Evolutionary conservation across 192 early-diverging fungal genomes (phyloP), one percentile per base, ranked within the genome.

Genomic region (Funneliformis mosseae): DNA sequence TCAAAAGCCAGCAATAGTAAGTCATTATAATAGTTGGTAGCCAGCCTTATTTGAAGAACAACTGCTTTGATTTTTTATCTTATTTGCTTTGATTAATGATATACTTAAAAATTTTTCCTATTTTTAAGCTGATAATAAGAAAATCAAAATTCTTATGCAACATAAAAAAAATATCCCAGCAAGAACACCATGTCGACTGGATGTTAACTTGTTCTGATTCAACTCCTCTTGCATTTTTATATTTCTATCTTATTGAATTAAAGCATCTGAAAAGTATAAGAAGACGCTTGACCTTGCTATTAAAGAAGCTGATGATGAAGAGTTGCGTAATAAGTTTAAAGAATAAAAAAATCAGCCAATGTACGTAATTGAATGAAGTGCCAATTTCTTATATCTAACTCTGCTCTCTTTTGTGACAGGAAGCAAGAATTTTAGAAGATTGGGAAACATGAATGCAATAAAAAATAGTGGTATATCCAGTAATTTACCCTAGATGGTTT

Each of bases 231-330:
- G 42, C 42, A 18, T 73, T 73, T 73, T 73, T 73, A 74, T 67
- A 72, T 81, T 73, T 48, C 73, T 55, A 81, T 64, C 60, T 25
- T 71, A 81, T 43, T 21, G 55, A 73, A 27, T 63, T 81, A 33
- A 64, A 74, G 80, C 80, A 72, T 27, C 45, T 55, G 46, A 74
- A 18, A 81, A 81, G 41, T 81, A 81, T 81, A 8, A 74, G 0
- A 74, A 64, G 11, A 10, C 18, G 8, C 55, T 81, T 45, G 33
- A 81, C 55, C 33, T 81, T 16, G 80, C 80, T 42, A 55, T 74
- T n/a, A 66, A 70, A 16, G 21, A 66, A 62, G 68, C 59, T 14
- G 50, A 23, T 61, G 28, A 80, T 74, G 2, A 70, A 62, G 71
- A 71, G 28, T 43, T 74, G 23, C 59, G 21, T 60, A 25, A 74